These are phyloP conservation scores for Lentinula novae-zelandiae DNA, from an alignment of 1,284 basidiomycete species.

Conservation along the genomic window DNA sequence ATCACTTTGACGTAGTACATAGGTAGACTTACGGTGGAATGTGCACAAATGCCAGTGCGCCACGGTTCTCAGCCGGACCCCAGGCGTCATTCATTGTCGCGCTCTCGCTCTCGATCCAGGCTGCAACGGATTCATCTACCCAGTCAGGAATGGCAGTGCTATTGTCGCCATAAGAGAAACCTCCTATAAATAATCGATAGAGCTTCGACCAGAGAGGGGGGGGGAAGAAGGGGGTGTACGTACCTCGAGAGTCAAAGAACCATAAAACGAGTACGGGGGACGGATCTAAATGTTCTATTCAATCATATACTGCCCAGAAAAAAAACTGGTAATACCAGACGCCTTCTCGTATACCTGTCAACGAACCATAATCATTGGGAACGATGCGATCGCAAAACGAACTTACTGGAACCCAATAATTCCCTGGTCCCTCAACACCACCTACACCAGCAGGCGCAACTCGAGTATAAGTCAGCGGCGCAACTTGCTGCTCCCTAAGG, in stretches of 20 bases:
- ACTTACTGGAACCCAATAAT: conserved; percentile 68
- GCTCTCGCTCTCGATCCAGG: conserved; percentile 55
- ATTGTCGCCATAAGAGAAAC: conserved; percentile 38
- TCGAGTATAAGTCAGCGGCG: conserved; percentile 62
- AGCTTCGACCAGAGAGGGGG: not conserved
- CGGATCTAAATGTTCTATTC: conserved; percentile 29
- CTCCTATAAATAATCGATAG: conserved; percentile 32
- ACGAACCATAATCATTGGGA: not conserved
- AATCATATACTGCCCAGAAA: not conserved
- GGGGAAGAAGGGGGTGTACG: not conserved
- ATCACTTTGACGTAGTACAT: not conserved
- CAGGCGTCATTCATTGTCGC: conserved; percentile 49
- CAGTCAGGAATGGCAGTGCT: conserved; percentile 54
- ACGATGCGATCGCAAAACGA: not conserved
- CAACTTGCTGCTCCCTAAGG: conserved; percentile 46
- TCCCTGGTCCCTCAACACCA: conserved; percentile 57
- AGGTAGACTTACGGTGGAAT: conserved; percentile 53
- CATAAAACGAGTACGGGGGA: conserved; percentile 55
- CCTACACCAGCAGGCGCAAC: conserved; percentile 54
- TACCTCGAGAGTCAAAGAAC: conserved; percentile 73
- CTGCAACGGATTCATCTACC: conserved; percentile 60
- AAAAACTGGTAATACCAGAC: conserved; percentile 21
- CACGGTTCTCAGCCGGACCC: conserved; percentile 48
- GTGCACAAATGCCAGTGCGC: conserved; percentile 65
- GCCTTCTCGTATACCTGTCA: conserved; percentile 30